Evolutionary conservation across 768 basidiomycete species (phyloP), one percentile per base, ranked within the genome.

Genomic region (Galerina marginata): DNA sequence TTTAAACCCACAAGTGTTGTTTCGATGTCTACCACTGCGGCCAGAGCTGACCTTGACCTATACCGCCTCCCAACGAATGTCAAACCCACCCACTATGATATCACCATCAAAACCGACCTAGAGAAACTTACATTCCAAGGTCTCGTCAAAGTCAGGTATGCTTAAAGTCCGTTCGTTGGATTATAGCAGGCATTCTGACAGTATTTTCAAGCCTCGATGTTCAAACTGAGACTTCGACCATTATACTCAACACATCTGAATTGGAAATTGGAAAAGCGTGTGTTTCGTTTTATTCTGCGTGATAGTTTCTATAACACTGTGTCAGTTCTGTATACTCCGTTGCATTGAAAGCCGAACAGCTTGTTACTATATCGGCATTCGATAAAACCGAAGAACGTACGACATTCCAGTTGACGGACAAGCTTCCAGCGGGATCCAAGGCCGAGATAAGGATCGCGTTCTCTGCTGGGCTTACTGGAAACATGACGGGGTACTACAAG

Each of bases 401-500:
- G 16, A 81, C 85, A 15, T 81, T 94, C 69, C 68, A 73, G 15
- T 83, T 97, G 59, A 71, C 85, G 2, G 77, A 74, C 2, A 69
- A 75, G 14, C 79, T 95, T n/a, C 85, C 87, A 0, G 83, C 86
- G 26, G 86, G 86, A 25, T 83, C 89, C 50, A 87, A 87, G 68
- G 91, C 88, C 38, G 84, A 86, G 63, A 72, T 99, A 52, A 86
- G 81, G 63, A 75, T 95, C 53, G 77, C 79, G 2, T 97, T 92
- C 76, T 79, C 75, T n/a, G 88, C 86, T 11, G 79, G 83, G 65
- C 79, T 99, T 46, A 86, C 82, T 2, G 83, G 82, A 42, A 80
- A 77, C 57, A 91, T 97, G 93, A 84, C 84, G 69, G 95, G 93
- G 23, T 94, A 95, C 74, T 95, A 95, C 77, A 83, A 83, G 62